A percentile compares a stretch with the other conserved stretches of the same genome.
phyloP scores from a whole-genome alignment of 139 green algal genomes.

The Medakamo hakoo region DNA sequence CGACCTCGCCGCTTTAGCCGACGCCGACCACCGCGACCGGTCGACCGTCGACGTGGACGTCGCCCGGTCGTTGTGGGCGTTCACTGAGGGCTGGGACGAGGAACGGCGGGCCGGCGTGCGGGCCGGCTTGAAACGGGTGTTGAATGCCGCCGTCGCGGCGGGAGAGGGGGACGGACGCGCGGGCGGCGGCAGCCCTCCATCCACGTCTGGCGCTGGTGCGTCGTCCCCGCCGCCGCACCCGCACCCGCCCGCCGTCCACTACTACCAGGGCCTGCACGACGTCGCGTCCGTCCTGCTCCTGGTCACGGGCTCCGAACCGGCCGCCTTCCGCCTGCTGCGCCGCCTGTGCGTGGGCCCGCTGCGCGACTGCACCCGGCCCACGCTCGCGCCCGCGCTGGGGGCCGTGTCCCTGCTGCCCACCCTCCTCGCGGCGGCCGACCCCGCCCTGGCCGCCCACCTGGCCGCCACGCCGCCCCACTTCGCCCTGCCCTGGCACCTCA shows the following conservation, averaged over 20 bases:
- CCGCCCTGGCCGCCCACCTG: conserved; percentile 19
- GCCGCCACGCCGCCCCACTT: conserved; percentile 18
- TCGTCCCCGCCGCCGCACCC: background rate
- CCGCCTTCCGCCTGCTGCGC: conserved; percentile 35
- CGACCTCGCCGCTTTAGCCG: background rate
- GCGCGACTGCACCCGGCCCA: conserved; percentile 55
- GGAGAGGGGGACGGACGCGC: no score
- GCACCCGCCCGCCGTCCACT: background rate
- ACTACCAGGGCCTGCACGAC: conserved; percentile 66
- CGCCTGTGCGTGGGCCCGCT: conserved; percentile 39
- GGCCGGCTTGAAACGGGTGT: conserved; percentile 31
- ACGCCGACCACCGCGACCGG: conserved; percentile 26
- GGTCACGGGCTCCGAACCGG: conserved; percentile 22
- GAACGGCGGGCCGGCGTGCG: conserved; percentile 24
- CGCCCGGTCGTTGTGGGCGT: conserved; percentile 53
- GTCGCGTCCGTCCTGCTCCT: conserved; percentile 74
- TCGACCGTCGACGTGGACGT: conserved; percentile 48
- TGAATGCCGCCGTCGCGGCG: conserved; percentile 39
- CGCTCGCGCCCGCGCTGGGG: conserved; percentile 47
- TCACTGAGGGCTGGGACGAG: conserved; percentile 34
- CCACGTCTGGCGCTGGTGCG: no score
- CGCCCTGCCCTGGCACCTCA: conserved; percentile 57
- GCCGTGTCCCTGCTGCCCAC: conserved; percentile 41
- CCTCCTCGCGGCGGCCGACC: conserved; percentile 25
- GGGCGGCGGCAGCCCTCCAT: no score